phyloP scores from a whole-genome alignment of 2,329 filamentous ascomycete genomes.

The Aureobasidium sp. region DNA sequence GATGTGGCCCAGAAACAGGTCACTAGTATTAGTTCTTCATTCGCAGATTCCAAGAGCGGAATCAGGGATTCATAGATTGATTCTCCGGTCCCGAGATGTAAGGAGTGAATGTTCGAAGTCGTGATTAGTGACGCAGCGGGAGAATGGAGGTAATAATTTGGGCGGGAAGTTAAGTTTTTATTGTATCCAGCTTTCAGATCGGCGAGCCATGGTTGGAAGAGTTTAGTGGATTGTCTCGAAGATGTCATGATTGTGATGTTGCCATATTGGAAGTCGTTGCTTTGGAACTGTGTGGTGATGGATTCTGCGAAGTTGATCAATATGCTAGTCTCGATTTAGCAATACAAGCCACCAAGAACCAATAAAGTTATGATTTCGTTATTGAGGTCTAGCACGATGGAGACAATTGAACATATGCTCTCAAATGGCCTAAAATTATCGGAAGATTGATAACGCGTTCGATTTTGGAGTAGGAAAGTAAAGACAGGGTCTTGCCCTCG shows the following conservation, averaged over 20 bases:
- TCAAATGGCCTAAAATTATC: no score
- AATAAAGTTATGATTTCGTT: no score
- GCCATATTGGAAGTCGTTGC: background rate
- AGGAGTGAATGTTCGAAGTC: constrained; percentile 29
- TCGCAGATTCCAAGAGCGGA: constrained; percentile 54
- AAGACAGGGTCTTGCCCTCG: no score
- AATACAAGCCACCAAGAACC: no score
- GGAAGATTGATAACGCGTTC: no score
- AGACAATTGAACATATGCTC: no score
- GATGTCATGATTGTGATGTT: background rate
- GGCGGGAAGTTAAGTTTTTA: constrained; percentile 26
- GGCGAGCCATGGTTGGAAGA: background rate
- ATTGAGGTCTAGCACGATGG: no score
- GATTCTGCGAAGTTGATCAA: no score
- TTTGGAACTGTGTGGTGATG: no score
- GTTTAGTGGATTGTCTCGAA: background rate
- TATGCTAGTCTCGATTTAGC: no score
- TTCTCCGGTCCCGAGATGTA: constrained; percentile 41
- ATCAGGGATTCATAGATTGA: constrained; percentile 43
- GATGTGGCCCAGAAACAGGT: constrained; percentile 79
- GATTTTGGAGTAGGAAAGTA: no score
- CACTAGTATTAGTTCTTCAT: constrained; percentile 63
- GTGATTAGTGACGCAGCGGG: constrained; percentile 30
- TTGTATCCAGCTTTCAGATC: constrained; percentile 3
- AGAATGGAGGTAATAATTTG: constrained; percentile 35